Base-by-base conservation (phyloP, 1,284 basidiomycete species). In the Cutaneotrichosporon sp. region DNA sequence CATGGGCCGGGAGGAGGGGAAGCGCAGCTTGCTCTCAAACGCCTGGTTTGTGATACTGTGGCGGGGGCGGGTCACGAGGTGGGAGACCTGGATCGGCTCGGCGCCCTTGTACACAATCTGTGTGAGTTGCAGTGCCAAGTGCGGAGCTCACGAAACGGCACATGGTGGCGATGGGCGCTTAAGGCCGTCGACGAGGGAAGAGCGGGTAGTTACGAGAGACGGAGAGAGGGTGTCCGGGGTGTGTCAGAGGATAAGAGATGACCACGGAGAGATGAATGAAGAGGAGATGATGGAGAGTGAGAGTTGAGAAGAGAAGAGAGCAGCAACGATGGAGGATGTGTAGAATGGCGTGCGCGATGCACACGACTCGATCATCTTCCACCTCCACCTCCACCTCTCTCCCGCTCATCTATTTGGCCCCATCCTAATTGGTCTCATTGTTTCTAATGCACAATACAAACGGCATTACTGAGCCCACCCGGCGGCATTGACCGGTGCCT, bases 21-120 rank as follows among this genome's bases (percentile, higher is more conserved):
- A 80, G 20, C 94, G 86, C 33, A 97, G 82, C 22, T 92, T 85
- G 38, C 91, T 92, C 80, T 95, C 93, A 72, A 93, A 94, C 0
- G 94, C 92, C 75, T 97, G 93, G 77, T 95, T 95, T 76, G 93
- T 93, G 81, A 98, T 97, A 14, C 91, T 94, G 81, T 98, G 95
- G 59, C 90, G 89, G 49, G 95, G 95, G 49, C 90, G 84, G 49
- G 91, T 97, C 67, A 97, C 84, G 33, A 97, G 85, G 83, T 95
- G 92, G 27, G 88, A 91, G 52, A 95, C 83, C 72, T 91, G 89
- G 56, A 94, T 91, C 3, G 92, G 90, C 62, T 89, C 87, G 14
- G 89, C 89, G 70, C 92, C 91, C 79, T 94, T 94, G 84, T 93
- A 94, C 52, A 95, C 76, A 53, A 80, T 72, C 79, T 80, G 59